Base-by-base conservation (phyloP, 2,329 filamentous ascomycete species). In the Coniochaeta sp. region DNA sequence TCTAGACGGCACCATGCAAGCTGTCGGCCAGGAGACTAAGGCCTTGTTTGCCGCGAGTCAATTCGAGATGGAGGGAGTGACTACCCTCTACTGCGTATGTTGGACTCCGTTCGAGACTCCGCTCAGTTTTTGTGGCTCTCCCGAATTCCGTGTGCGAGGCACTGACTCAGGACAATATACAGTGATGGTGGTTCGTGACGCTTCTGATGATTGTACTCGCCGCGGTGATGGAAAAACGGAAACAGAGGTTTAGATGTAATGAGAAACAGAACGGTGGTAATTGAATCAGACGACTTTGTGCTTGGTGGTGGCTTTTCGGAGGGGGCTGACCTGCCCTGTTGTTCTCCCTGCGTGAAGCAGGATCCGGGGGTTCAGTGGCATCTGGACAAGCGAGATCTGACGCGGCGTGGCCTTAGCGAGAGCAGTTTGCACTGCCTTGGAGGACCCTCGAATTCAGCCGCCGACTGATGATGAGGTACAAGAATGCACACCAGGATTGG, bases 331-430 rank as follows among this genome's bases (percentile, higher is more conserved):
- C 47, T 52, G 47, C 47, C 47, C 22, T 52, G 47, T 52, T 52
- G 47, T 52, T 52, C 47, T 52, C 47, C 47, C 47, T 52, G 47
- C 47, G 47, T 52, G 24, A 26, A 52, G 47, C 47, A 52, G 47
- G 47, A 31, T n/a, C 22, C n/a, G n/a, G 24, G 47, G 47, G 38
- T 40, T 40, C 38, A 40, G 38, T 40, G 34, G 34, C 6, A 50
- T 50, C 44, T 26, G 22, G n/a, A 19, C 17, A 50, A 50, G 17
- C 44, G 14, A 17, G 47, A 26, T 9, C 47, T 52, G 6, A 7
- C 12, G 24, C 8, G 47, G 47, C 22, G 47, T 52, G 47, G 47
- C 47, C 12, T 31, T 52, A 52, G 47, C 14, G 47, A 26, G 22
- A 22, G 22, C 47, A 14, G 47, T 16, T 22, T 52, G 47, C 47